Percentiles rank a stretch among this genome's conserved stretches.
phyloP scores from a whole-genome alignment of 2,329 filamentous ascomycete genomes.

The Fusarium siculi region DNA sequence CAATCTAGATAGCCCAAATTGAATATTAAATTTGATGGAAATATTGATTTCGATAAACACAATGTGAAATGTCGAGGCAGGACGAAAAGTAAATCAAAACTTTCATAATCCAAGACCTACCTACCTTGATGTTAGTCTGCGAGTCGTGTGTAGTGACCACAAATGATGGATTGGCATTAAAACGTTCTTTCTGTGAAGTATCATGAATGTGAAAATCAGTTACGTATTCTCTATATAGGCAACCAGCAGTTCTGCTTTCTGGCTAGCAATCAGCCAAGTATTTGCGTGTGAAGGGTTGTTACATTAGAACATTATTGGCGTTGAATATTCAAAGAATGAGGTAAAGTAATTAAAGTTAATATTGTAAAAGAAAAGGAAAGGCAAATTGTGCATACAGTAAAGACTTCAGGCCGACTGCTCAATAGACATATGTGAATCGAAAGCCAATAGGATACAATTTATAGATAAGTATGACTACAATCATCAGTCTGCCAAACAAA shows the following conservation, averaged over 20 bases:
- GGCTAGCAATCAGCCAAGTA: background rate
- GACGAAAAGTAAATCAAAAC: fast-evolving
- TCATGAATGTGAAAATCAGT: background rate
- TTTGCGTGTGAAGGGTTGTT: fast-evolving
- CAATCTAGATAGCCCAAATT: background rate
- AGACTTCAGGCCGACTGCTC: fast-evolving
- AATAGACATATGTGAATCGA: fast-evolving
- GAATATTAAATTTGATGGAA: background rate
- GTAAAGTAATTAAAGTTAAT: fast-evolving
- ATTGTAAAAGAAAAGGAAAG: fast-evolving
- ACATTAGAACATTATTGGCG: fast-evolving
- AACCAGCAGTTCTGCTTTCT: fast-evolving
- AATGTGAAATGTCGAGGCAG: background rate
- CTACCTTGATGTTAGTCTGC: fast-evolving
- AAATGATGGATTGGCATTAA: background rate
- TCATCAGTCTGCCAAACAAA: fast-evolving
- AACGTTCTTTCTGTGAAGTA: fast-evolving
- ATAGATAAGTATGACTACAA: background rate
- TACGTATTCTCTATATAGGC: fast-evolving
- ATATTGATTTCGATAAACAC: fast-evolving
- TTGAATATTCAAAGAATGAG: fast-evolving
- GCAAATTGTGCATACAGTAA: background rate
- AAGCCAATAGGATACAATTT: background rate
- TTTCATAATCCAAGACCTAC: background rate
- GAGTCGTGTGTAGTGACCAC: fast-evolving